Base-by-base conservation (phyloP, 768 basidiomycete genomes). In the Sporobolomyces phaffii region DNA sequence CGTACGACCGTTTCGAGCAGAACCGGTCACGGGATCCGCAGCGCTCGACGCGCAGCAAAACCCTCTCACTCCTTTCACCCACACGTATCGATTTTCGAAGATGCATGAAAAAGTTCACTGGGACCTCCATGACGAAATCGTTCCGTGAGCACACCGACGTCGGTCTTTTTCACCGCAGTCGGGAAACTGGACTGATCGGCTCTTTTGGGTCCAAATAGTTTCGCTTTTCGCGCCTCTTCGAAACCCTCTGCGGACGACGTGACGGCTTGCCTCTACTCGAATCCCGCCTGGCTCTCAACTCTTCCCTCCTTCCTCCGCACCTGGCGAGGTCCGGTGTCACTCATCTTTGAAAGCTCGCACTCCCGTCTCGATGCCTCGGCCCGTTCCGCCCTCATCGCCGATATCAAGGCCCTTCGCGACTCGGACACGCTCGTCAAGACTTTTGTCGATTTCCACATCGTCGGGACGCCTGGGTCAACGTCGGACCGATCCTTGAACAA, bases 21-120 rank as follows among this genome's bases (percentile, higher is more conserved):
- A 58, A 31, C 56, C 56, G 2, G 56, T 58, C 13, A 45, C 41
- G 22, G 43, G 45, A 3, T 33, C 24, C 5, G 31, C 17, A 10
- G 56, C 56, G 8, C 41, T 34, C 43, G 60, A 51, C 17, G 52
- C 74, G 15, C 28, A 60, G 3, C 17, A 44, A 20, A 73, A 73
- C 54, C 74, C 74, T 22, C 71, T 75, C 17, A 64, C 70, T 18
- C 58, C 61, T 8, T 67, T 75, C 40, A 50, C 65, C 20, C 70
- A 72, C 51, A 69, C 73, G 2, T 75, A 75, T 62, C 74, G 74
- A 1, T 74, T 75, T 64, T 69, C 73, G 34, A 75, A 75, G 64
- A 72, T 75, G 72, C 72, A 70, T 51, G 72, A 73, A 33, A 75
- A 73, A 58, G 22, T 66, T 6, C 70, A 73, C 31, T 64, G 67